Evolutionary conservation across 2,329 filamentous ascomycete genomes (phyloP).

Genomic region (Colletotrichum camelliae): DNA sequence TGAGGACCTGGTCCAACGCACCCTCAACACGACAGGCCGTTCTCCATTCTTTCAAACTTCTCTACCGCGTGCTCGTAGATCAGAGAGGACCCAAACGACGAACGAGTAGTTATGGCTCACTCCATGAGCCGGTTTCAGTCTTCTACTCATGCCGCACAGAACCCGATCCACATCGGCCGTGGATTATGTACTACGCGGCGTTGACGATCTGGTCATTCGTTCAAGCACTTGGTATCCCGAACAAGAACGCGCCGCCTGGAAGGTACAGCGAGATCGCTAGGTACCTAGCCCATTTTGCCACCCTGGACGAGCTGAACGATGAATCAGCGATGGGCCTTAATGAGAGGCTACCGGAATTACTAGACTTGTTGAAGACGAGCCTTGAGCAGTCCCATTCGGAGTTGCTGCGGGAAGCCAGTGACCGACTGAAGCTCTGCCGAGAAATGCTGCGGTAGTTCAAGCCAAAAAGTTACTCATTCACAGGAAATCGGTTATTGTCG

Average conservation of each 20-base stretch:
- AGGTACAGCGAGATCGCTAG: slow-evolving; percentile 39
- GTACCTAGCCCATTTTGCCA: slow-evolving; percentile 67
- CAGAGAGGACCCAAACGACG: slow-evolving; percentile 41
- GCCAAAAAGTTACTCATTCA: rapidly evolving
- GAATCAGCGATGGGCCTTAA: slow-evolving; percentile 72
- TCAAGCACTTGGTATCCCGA: slow-evolving; percentile 67
- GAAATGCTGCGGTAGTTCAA: slow-evolving; percentile 37
- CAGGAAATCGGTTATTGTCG: not conserved
- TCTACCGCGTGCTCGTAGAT: slow-evolving; percentile 74
- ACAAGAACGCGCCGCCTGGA: slow-evolving; percentile 8
- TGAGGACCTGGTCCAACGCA: slow-evolving; percentile 80
- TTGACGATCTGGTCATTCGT: slow-evolving; percentile 90
- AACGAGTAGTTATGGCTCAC: slow-evolving; percentile 18
- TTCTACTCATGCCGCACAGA: slow-evolving; percentile 80
- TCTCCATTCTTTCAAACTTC: slow-evolving; percentile 82
- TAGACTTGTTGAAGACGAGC: slow-evolving; percentile 48
- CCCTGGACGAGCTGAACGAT: slow-evolving; percentile 73
- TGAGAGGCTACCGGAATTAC: slow-evolving; percentile 49
- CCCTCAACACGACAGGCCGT: slow-evolving; percentile 80
- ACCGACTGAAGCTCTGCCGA: slow-evolving; percentile 73
- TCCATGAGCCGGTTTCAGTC: slow-evolving; percentile 38
- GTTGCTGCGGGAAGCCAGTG: slow-evolving; percentile 77
- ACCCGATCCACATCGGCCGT: slow-evolving; percentile 82
- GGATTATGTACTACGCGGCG: slow-evolving; percentile 88
- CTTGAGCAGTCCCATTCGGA: slow-evolving; percentile 62